Conservation (phyloP, 2,329 filamentous ascomycete genomes). For the Daldinia sp. region DNA sequence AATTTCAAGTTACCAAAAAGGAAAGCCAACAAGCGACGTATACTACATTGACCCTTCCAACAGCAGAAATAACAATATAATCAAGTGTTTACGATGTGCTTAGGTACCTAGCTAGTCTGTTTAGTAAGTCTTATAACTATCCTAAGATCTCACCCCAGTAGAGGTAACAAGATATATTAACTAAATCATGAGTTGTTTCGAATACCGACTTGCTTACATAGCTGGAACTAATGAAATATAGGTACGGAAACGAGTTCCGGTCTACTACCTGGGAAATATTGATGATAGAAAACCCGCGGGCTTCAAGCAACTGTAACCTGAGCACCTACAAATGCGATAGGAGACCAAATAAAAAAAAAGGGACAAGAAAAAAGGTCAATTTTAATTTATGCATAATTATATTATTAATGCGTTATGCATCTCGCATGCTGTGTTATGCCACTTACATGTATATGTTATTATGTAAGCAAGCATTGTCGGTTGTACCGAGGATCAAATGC, state of each 20-base stretch:
- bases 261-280: background rate
- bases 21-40: background rate
- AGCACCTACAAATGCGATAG: background rate
- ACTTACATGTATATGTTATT: background rate
- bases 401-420: background rate
- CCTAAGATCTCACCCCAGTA: background rate
- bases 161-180: background rate
- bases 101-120: background rate
- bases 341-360: background rate
- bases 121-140: slow-evolving; percentile 6
- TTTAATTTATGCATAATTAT: background rate
- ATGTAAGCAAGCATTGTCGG: slow-evolving; percentile 10
- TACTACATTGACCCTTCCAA: background rate
- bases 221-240: background rate
- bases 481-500: slow-evolving; percentile 34
- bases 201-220: slow-evolving; percentile 6
- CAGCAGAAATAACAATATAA: background rate
- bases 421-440: background rate
- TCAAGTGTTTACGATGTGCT: background rate
- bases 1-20: background rate
- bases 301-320: background rate
- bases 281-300: background rate
- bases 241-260: background rate
- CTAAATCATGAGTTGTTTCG: background rate
- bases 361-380: too few relatives aligned